Base-by-base conservation (phyloP, 768 basidiomycete species). In the Podaxis pistillaris region DNA sequence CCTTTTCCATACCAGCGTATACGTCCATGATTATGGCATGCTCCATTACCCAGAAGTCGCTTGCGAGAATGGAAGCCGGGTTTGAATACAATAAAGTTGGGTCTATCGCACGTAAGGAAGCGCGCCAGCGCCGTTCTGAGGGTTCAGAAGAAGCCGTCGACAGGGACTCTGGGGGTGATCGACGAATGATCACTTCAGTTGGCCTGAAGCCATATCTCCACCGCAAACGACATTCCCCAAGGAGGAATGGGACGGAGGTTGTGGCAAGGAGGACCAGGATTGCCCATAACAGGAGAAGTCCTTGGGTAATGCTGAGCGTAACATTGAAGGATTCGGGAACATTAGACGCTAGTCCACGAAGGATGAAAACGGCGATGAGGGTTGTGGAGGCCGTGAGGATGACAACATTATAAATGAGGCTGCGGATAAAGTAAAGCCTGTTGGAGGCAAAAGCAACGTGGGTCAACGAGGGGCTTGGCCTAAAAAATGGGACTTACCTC, bases 141-240 rank as follows among this genome's bases (percentile, higher is more conserved):
- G 62, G 65, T 52, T 69, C 61, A 30, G 63, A 63, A n/a, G 70
- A 64, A 5, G 63, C 5, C 8, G 60, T 38, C 1, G 33, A 49
- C 28, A 47, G 47, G 4, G 61, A 52, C 33, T 60, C 52, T 11
- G 60, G 56, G 7, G 75, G 73, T 33, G 70, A 69, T 19, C 66
- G 68, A 37, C 72, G 68, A 55, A 76, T 73, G 24, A 75, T 60
- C 19, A 75, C 64, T 61, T 76, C 75, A 0, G 72, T 65, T 9
- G 69, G 63, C 6, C 69, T 71, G 62, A 75, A 74, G 17, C 73
- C 73, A 63, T 74, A 69, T 17, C 62, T 56, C 17, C 70, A 24
- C 5, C 75, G 72, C 4, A 76, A 62, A 12, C 68, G 72, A 56
- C 75, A 75, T 70, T 77, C 75, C 1, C 73, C 71, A 54, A 72